Evolutionary conservation across 805 yeast genomes (phyloP).

Genomic region (Kodamaea kakaduensis): DNA sequence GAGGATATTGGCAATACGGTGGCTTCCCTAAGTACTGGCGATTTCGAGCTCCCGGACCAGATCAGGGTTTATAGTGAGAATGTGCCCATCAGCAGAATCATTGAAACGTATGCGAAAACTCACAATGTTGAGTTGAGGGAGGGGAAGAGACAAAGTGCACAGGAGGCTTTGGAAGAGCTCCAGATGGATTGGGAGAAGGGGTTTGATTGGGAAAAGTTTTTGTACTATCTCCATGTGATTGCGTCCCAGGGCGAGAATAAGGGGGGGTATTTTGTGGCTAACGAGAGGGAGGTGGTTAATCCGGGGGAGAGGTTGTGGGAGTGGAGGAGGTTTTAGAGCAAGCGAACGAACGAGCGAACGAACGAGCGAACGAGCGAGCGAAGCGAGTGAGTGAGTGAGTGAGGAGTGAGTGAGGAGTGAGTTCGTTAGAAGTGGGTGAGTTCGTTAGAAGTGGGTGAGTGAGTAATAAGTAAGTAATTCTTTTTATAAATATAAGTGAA

Average conservation of each 20-base stretch:
- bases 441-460: no score
- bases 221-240: conserved; percentile 29
- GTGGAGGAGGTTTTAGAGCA: conserved; percentile 42
- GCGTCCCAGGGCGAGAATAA: conserved; percentile 36
- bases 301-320: conserved; percentile 43
- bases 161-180: conserved; percentile 29
- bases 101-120: conserved; percentile 36
- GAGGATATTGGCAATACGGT: conserved; percentile 18
- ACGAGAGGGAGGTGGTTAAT: conserved; percentile 42
- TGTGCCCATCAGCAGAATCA: conserved; percentile 36
- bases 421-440: no score
- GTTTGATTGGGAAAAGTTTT: conserved; percentile 31
- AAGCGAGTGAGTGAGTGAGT: no score
- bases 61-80: conserved; percentile 41
- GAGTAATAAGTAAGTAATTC: no score
- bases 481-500: no score
- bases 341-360: no score
- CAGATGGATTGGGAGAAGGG: conserved; percentile 24
- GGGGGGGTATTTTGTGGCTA: conserved; percentile 30
- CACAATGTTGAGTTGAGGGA: conserved; percentile 26
- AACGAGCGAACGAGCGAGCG: no score
- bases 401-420: no score
- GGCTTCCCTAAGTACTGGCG: conserved; percentile 23
- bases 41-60: conserved; percentile 38
- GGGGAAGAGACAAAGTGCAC: conserved; percentile 13